These are phyloP conservation scores for Botryotinia calthae DNA, from an alignment of 2,329 filamentous ascomycete species.

Conservation along the genomic window DNA sequence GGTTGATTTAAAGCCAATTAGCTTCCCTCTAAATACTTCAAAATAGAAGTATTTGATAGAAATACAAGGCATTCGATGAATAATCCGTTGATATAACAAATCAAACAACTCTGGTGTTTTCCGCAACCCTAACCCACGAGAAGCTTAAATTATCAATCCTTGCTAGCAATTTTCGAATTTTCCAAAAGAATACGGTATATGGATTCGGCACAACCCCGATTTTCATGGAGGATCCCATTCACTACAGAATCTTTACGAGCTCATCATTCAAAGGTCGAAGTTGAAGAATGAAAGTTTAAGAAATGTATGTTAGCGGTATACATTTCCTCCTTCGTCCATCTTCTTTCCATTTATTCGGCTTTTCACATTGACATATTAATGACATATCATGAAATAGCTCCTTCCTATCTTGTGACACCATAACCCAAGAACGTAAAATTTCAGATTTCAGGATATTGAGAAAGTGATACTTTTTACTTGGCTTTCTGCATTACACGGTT, in stretches of 20 bases:
- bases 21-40: too few relatives aligned
- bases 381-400: neutral
- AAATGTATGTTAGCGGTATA: slow-evolving; percentile 3
- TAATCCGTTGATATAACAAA: too few relatives aligned
- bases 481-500: neutral
- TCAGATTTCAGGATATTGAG: neutral
- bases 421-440: neutral
- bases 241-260: neutral
- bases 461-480: neutral
- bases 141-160: too few relatives aligned
- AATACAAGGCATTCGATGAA: too few relatives aligned
- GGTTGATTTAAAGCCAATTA: too few relatives aligned
- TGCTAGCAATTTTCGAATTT: too few relatives aligned
- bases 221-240: neutral
- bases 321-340: neutral
- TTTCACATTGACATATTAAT: neutral
- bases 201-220: too few relatives aligned
- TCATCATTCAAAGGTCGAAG: neutral
- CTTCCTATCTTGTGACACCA: neutral
- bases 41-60: too few relatives aligned
- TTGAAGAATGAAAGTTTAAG: neutral
- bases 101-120: too few relatives aligned
- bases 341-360: neutral
- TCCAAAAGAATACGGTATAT: too few relatives aligned
- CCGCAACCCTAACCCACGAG: too few relatives aligned